Conservation (phyloP, 768 basidiomycete genomes). For the Mrakia gelida region DNA sequence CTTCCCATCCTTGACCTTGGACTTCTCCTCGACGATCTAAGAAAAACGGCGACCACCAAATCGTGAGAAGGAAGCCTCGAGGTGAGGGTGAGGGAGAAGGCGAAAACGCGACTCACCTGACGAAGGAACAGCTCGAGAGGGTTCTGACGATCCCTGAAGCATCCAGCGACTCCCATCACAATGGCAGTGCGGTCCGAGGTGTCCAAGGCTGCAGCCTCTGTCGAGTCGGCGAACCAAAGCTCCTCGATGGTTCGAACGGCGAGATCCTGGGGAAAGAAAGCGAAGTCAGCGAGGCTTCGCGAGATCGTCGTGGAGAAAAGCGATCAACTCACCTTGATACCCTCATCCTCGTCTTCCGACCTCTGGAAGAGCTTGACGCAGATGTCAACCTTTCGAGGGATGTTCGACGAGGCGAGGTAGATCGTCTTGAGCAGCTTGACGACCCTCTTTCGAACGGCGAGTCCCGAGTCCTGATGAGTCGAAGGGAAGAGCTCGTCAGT, state of each 20-base stretch:
- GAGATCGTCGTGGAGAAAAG: background rate
- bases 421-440: slow-evolving; percentile 87
- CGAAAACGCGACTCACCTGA: slow-evolving; percentile 46
- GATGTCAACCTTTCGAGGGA: slow-evolving; percentile 67
- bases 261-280: slow-evolving; percentile 57
- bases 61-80: background rate
- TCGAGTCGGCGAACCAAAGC: slow-evolving; percentile 66
- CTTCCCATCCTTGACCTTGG: slow-evolving; percentile 45
- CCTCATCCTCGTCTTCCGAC: slow-evolving; percentile 89
- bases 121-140: slow-evolving; percentile 79
- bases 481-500: slow-evolving; percentile 6
- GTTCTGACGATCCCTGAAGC: slow-evolving; percentile 76
- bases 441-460: slow-evolving; percentile 89
- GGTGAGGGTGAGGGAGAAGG: background rate
- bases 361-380: slow-evolving; percentile 73
- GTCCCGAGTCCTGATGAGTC: slow-evolving; percentile 72
- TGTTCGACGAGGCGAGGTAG: slow-evolving; percentile 62
- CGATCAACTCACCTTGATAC: slow-evolving; percentile 58
- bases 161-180: slow-evolving; percentile 77
- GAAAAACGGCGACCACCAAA: background rate
- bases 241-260: slow-evolving; percentile 87
- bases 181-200: slow-evolving; percentile 56
- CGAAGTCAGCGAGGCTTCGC: background rate
- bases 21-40: slow-evolving; percentile 64
- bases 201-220: slow-evolving; percentile 1